Evolutionary conservation across 1,139 yeast genomes (phyloP).

Genomic region (Geotrichum carabidarum): DNA sequence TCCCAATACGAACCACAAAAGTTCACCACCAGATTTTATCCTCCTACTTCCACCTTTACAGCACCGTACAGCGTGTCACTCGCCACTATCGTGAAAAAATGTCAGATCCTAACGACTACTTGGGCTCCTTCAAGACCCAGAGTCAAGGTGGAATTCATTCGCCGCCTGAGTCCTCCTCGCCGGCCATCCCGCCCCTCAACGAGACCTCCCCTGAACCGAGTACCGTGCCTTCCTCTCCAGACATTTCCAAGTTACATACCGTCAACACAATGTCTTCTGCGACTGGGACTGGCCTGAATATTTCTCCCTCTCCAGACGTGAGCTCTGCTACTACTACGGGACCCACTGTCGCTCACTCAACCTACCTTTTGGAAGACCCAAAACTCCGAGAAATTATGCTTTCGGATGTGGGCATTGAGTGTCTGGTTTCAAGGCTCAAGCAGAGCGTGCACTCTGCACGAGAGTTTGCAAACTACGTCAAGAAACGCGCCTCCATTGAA

Average conservation of each 20-base stretch:
- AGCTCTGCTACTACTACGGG: not conserved
- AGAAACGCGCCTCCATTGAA: slow-evolving; percentile 73
- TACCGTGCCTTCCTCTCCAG: not conserved
- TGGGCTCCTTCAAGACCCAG: not conserved
- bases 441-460: slow-evolving; percentile 77
- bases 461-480: slow-evolving; percentile 73
- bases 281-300: not conserved
- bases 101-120: not conserved
- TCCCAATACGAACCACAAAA: too few species aligned
- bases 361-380: slow-evolving; percentile 43
- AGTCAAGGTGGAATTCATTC: not conserved
- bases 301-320: not conserved
- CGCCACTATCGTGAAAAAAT: not conserved
- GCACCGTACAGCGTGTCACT: not conserved
- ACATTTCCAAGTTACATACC: not conserved
- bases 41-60: not conserved
- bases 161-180: not conserved
- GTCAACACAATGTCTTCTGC: not conserved
- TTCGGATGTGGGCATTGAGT: slow-evolving; percentile 57
- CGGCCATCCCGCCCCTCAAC: not conserved
- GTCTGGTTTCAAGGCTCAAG: slow-evolving; percentile 67
- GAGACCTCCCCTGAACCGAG: not conserved
- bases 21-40: not conserved
- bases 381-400: slow-evolving; percentile 47
- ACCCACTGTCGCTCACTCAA: not conserved